Base-by-base conservation (phyloP, 2,329 filamentous ascomycete species). In the Xylaria sp. region DNA sequence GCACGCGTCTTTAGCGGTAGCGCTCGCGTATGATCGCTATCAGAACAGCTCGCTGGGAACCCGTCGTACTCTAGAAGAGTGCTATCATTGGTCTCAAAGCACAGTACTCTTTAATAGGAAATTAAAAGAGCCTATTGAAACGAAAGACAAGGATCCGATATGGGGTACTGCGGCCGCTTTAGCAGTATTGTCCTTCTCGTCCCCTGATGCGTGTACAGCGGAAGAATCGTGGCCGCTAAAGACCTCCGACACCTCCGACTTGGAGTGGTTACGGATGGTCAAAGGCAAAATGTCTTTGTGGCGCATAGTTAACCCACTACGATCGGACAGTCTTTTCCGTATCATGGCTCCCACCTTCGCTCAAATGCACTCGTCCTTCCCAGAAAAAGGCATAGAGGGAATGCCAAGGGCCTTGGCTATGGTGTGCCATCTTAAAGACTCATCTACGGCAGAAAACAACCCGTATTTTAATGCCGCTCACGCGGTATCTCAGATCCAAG, bases 151-250 rank as follows among this genome's bases (percentile, higher is more conserved):
- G 47, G 83, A 85, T 66, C 71, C 82, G 13, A 79, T 85, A 3
- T 85, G 83, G 83, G 81, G 76, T 2, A 82, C 81, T 5, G 82
- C 82, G 0, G 80, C 82, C 25, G 78, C 80, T 7, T 68, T 85
- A 0, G 79, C 77, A 1, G 71, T 84, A 1, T 51, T 83, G 1
- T 69, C 77, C 0, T 83, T 84, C 65, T 76, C 80, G 0, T 79
- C 77, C 1, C 75, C 80, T 0, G 80, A 84, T 50, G 78, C 78
- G 1, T 58, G 56, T 53, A 67, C 59, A 0, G 69, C 76, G 0
- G 74, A 77, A 50, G 66, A 77, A 13, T 73, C 79, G 0, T 81
- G 79, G 80, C 80, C 80, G 0, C 38, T 81, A 0, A 76, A 69
- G 1, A 13, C 72, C 0, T 70, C 72, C 1, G 65, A 66, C 0